These are phyloP conservation scores for Aegilops speltoides DNA, from an alignment of 176 grass and related monocot genomes.

Conservation along the genomic window DNA sequence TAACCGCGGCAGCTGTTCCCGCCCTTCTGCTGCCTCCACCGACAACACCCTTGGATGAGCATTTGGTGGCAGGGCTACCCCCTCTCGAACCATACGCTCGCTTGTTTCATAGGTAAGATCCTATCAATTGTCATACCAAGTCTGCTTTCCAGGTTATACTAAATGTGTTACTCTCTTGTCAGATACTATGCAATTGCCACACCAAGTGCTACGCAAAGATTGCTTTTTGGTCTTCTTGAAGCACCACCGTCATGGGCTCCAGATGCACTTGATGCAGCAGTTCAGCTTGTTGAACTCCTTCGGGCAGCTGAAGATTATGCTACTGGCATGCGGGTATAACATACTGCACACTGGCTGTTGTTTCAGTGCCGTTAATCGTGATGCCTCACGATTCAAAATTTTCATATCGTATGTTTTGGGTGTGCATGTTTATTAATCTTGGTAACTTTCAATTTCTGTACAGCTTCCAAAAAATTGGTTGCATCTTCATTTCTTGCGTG, in stretches of 20 bases:
- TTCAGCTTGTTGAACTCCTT: slow-evolving; percentile 99
- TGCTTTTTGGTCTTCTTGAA: slow-evolving; percentile 97
- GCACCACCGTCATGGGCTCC: slow-evolving; percentile 99
- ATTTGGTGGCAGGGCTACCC: slow-evolving; percentile 89
- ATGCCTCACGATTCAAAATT: slow-evolving; percentile 10
- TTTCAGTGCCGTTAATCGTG: slow-evolving; percentile 16
- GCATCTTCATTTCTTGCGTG: slow-evolving; percentile 97
- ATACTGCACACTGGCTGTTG: slow-evolving; percentile 3
- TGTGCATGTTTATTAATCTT: slow-evolving; percentile 18
- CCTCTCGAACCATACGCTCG: slow-evolving; percentile 96
- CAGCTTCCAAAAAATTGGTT: slow-evolving; percentile 98
- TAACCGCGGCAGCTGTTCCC: slow-evolving; percentile 96
- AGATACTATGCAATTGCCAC: slow-evolving; percentile 99
- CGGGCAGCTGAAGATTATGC: slow-evolving; percentile 97
- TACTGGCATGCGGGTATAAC: slow-evolving; percentile 74
- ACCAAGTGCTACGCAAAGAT: slow-evolving; percentile 93
- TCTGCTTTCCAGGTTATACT: slow-evolving; percentile 16
- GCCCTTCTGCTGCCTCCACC: slow-evolving; percentile 95
- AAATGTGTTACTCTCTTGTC: slow-evolving; percentile 23
- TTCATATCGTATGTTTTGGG: neutral
- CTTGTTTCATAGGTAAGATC: slow-evolving; percentile 83
- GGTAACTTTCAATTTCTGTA: slow-evolving; percentile 29
- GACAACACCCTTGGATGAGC: slow-evolving; percentile 91
- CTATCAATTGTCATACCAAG: slow-evolving; percentile 1
- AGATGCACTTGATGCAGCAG: slow-evolving; percentile 97